A percentile compares a stretch with the other conserved stretches of the same genome.
phyloP scores from a whole-genome alignment of 139 green algal genomes.

The Volvox reticuliferus region DNA sequence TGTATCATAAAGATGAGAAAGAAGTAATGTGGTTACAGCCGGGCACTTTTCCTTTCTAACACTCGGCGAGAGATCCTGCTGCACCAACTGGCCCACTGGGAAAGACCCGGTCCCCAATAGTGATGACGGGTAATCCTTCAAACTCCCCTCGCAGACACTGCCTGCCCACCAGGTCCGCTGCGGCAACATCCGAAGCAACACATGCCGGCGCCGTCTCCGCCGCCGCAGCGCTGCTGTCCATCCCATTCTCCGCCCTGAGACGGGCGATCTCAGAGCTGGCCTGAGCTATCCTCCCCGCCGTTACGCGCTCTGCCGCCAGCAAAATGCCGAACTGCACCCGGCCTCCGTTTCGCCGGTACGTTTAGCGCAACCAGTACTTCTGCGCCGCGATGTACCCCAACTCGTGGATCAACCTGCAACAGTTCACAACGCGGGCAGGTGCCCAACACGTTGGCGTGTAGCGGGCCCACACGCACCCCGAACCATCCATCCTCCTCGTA shows the following conservation, averaged over 20 bases:
- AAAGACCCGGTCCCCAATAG: neutral
- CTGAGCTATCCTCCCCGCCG: neutral
- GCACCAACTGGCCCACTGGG: too few species aligned
- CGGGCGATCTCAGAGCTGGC: too few species aligned
- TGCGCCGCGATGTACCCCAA: conserved; percentile 34
- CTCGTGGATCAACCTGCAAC: conserved; percentile 59
- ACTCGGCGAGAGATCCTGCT: too few species aligned
- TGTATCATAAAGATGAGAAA: too few species aligned
- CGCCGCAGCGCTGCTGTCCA: too few species aligned
- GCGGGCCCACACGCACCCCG: conserved; percentile 37
- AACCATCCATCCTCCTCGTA: conserved; percentile 80
- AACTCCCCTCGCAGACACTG: neutral
- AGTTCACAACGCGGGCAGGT: conserved; percentile 66
- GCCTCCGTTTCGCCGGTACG: conserved; percentile 57
- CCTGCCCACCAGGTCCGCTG: neutral
- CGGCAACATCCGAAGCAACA: neutral
- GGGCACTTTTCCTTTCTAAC: too few species aligned
- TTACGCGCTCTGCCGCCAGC: conserved; percentile 21
- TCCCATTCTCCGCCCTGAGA: too few species aligned
- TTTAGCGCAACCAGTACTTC: conserved; percentile 58
- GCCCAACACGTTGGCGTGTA: conserved; percentile 50
- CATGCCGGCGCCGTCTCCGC: neutral
- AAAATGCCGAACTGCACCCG: conserved; percentile 63
- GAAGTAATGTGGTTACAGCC: too few species aligned
- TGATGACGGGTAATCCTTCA: neutral